These are phyloP conservation scores for Brassica rapa DNA, from an alignment of 345 rosid genomes.

Conservation along the genomic window DNA sequence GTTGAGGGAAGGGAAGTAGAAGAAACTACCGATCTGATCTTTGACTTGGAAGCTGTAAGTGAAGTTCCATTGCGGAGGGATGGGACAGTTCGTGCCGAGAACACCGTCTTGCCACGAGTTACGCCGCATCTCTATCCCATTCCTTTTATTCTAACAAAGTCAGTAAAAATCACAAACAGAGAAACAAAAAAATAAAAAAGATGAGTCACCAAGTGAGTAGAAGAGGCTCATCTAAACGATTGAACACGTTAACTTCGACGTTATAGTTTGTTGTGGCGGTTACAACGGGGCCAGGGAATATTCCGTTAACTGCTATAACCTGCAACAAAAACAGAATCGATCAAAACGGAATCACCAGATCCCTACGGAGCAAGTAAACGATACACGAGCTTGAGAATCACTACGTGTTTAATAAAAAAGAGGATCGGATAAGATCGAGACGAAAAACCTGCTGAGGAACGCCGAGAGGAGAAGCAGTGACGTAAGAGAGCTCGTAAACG, in stretches of 20 bases:
- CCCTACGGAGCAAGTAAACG: background rate
- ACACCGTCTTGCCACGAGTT: constrained; percentile 96
- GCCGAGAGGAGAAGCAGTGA: constrained; percentile 79
- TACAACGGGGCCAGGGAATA: constrained; percentile 73
- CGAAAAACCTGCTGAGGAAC: constrained; percentile 80
- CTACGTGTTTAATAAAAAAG: background rate
- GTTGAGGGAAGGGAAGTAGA: constrained; percentile 77
- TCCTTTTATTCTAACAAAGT: constrained; percentile 50
- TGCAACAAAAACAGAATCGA: constrained; percentile 31
- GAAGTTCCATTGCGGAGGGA: constrained; percentile 60
- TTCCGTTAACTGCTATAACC: constrained; percentile 83
- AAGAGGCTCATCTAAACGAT: constrained; percentile 71
- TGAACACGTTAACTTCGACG: constrained; percentile 60
- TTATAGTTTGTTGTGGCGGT: constrained; percentile 80
- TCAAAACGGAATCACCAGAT: background rate
- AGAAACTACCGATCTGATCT: constrained; percentile 95
- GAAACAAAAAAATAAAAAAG: background rate
- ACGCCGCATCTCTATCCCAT: constrained; percentile 84
- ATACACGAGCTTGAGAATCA: background rate
- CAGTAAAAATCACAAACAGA: background rate
- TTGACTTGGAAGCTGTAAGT: constrained; percentile 84
- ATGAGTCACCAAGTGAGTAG: constrained; percentile 73
- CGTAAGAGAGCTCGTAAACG: constrained; percentile 63
- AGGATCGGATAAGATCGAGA: background rate
- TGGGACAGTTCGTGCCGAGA: constrained; percentile 83